Percentiles rank a stretch among this genome's conserved stretches.
phyloP scores from a whole-genome alignment of 2,329 filamentous ascomycete genomes.

The Neocucurbitaria cava region DNA sequence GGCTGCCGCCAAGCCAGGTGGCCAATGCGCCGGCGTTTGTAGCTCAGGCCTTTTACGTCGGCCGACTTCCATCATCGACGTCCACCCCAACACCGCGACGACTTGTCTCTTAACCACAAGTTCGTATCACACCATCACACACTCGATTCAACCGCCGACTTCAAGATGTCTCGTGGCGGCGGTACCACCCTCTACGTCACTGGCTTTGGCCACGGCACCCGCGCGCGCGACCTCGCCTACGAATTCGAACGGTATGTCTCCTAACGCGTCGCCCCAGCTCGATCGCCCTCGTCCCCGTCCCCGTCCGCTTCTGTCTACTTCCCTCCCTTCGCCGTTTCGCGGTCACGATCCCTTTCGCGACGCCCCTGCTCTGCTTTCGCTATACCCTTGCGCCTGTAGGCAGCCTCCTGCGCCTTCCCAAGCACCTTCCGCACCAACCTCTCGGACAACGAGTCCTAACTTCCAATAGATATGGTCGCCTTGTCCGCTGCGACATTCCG shows the following conservation, averaged over 20 bases:
- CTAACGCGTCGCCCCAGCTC: conserved; percentile 51
- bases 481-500: conserved; percentile 98
- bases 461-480: conserved; percentile 83
- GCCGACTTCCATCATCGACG: conserved; percentile 18
- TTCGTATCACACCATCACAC: conserved; percentile 14
- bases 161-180: conserved; percentile 84
- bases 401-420: conserved; percentile 34
- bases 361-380: conserved; percentile 9
- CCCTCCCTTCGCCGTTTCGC: conserved; percentile 19
- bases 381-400: conserved; percentile 7
- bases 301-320: conserved; percentile 23
- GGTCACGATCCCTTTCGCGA: conserved; percentile 25
- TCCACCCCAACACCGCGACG: conserved; percentile 8
- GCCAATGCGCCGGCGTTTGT: conserved; percentile 3
- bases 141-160: conserved; percentile 5
- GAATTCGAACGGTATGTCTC: conserved; percentile 99
- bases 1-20: background rate
- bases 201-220: conserved; percentile 98
- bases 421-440: conserved; percentile 21
- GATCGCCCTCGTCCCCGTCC: conserved; percentile 42
- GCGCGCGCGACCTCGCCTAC: conserved; percentile 98
- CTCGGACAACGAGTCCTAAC: conserved; percentile 51
- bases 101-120: conserved; percentile 12
- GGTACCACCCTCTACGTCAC: conserved; percentile 97
- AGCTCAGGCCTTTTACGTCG: conserved; percentile 11